Evolutionary conservation across 2,329 filamentous ascomycete genomes (phyloP).

Genomic region (Apiospora malaysiana): DNA sequence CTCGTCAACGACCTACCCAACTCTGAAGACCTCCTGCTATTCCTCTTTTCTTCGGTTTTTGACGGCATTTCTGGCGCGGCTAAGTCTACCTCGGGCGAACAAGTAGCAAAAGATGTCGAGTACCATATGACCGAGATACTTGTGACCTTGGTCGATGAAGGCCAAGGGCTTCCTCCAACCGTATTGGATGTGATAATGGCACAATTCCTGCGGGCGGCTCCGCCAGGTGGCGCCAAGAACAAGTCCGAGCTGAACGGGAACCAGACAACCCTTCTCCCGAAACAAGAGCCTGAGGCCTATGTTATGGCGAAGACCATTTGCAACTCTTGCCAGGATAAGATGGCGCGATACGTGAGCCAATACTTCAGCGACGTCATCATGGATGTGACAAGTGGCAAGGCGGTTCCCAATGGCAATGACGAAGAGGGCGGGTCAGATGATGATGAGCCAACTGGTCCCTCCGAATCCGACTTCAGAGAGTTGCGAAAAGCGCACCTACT

Average conservation of each 20-base stretch:
- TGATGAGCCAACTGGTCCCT: constrained; percentile 64
- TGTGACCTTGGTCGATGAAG: constrained; percentile 86
- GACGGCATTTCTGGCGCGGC: constrained; percentile 85
- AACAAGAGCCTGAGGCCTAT: constrained; percentile 90
- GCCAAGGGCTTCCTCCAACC: constrained; percentile 74
- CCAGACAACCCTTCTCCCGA: constrained; percentile 83
- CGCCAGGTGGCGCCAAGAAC: constrained; percentile 66
- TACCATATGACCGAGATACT: constrained; percentile 89
- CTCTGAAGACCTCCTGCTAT: constrained; percentile 77
- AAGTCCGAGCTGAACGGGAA: constrained; percentile 70
- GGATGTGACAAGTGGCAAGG: constrained; percentile 69
- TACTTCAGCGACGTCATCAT: constrained; percentile 98
- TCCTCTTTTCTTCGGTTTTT: constrained; percentile 88
- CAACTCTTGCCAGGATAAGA: constrained; percentile 87
- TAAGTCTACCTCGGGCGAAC: constrained; percentile 77
- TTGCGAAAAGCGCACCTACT: constrained; percentile 88
- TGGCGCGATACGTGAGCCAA: constrained; percentile 91
- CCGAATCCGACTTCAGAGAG: constrained; percentile 85
- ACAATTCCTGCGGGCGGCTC: constrained; percentile 89
- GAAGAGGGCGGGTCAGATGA: constrained; percentile 70
- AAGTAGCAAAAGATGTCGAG: constrained; percentile 90
- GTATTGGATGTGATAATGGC: constrained; percentile 94
- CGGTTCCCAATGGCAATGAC: constrained; percentile 61
- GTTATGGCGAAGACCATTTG: constrained; percentile 96
- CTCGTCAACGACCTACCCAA: constrained; percentile 87